A percentile compares a stretch with the other conserved stretches of the same genome.
Evolutionary conservation across 306 rosid genomes (phyloP).

Genomic region (Gillenia trifoliata): DNA sequence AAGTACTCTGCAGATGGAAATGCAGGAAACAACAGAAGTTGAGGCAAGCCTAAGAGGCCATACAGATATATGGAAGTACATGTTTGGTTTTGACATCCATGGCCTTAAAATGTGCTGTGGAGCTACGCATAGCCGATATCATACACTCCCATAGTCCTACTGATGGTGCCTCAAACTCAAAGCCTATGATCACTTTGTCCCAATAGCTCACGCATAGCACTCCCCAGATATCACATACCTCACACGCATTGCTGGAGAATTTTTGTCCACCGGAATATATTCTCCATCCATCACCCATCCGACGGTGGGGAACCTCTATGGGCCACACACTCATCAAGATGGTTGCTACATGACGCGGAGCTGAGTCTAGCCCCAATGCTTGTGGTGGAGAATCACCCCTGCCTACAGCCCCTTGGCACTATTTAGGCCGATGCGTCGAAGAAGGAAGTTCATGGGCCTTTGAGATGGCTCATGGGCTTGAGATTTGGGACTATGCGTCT

Average conservation of each 20-base stretch:
- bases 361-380: constrained; percentile 24
- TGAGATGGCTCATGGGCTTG: constrained; percentile 21
- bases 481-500: constrained; percentile 27
- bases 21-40: constrained; percentile 18
- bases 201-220: constrained; percentile 19
- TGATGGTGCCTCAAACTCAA: background rate
- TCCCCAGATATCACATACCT: constrained; percentile 31
- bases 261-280: constrained; percentile 29
- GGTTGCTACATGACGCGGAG: constrained; percentile 23
- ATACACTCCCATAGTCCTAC: constrained; percentile 20
- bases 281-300: constrained; percentile 9
- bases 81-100: constrained; percentile 31
- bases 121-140: constrained; percentile 37
- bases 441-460: constrained; percentile 21
- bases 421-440: constrained; percentile 25
- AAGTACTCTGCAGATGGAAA: background rate
- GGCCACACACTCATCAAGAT: constrained; percentile 17
- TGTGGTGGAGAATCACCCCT: constrained; percentile 17
- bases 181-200: constrained; percentile 13
- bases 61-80: constrained; percentile 34
- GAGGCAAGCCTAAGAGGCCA: constrained; percentile 31
- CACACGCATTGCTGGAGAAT: constrained; percentile 31
- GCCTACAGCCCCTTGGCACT: constrained; percentile 30
- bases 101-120: constrained; percentile 40
- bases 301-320: constrained; percentile 23